Evolutionary conservation across 2,329 filamentous ascomycete species (phyloP).

Genomic region (Domatiomyces globalis): DNA sequence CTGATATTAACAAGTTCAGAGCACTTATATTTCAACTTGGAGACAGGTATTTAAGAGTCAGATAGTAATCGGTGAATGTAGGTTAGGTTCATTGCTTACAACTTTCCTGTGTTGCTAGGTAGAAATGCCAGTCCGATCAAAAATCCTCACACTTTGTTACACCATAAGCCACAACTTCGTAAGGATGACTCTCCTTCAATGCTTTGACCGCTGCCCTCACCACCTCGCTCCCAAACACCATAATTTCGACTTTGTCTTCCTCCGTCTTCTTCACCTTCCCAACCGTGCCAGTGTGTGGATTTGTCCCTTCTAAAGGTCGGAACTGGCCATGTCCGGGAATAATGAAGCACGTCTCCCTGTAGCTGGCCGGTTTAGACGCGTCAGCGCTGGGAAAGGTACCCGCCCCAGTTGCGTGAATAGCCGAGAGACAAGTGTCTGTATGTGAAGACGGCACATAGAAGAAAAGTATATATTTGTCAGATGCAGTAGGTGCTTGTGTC

Average conservation of each 20-base stretch:
- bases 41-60: neutral
- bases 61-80: neutral
- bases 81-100: neutral
- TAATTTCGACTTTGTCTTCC: constrained; percentile 31
- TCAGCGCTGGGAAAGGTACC: constrained; percentile 29
- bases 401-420: constrained; percentile 29
- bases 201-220: constrained; percentile 28
- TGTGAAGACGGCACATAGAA: constrained; percentile 30
- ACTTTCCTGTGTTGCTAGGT: neutral
- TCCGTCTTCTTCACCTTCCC: constrained; percentile 28
- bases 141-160: constrained; percentile 28
- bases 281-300: constrained; percentile 28
- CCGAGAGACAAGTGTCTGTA: constrained; percentile 28
- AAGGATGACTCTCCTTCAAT: constrained; percentile 31
- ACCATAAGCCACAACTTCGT: constrained; percentile 33
- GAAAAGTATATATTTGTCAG: constrained; percentile 26
- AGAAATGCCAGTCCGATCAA: neutral
- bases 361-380: constrained; percentile 10
- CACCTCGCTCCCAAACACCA: constrained; percentile 27
- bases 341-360: constrained; percentile 29
- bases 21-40: neutral
- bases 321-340: constrained; percentile 29
- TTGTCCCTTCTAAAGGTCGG: constrained; percentile 26
- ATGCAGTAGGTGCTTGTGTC: neutral
- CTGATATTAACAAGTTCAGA: neutral